These are phyloP conservation scores for Candida insectorum DNA, from an alignment of 805 yeast genomes.

Conservation along the genomic window DNA sequence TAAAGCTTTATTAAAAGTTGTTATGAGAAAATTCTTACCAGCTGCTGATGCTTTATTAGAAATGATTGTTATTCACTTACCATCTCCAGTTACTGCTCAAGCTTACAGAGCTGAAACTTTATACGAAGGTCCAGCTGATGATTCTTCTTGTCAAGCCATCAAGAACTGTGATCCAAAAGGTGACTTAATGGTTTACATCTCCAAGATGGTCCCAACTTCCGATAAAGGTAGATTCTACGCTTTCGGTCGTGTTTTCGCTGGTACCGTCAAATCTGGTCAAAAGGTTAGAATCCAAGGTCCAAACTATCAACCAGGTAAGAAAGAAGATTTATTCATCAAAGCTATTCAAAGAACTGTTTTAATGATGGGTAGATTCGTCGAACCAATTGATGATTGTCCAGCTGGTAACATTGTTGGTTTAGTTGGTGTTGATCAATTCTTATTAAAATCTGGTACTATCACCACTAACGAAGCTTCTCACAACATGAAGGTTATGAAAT, in stretches of 20 bases:
- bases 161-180: slow-evolving; percentile 98
- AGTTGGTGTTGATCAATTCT: slow-evolving; percentile 99
- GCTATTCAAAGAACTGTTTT: slow-evolving; percentile 98
- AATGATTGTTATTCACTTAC: slow-evolving; percentile 97
- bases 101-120: slow-evolving; percentile 97
- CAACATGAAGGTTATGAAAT: slow-evolving; percentile 99
- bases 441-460: slow-evolving; percentile 98
- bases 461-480: slow-evolving; percentile 96
- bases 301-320: slow-evolving; percentile 97
- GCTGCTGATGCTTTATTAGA: slow-evolving; percentile 99
- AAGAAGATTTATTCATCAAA: slow-evolving; percentile 95
- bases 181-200: slow-evolving; percentile 97
- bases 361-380: slow-evolving; percentile 99
- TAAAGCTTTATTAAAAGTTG: slow-evolving; percentile 96
- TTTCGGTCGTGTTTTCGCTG: slow-evolving; percentile 99
- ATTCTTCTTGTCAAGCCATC: slow-evolving; percentile 85
- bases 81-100: slow-evolving; percentile 99
- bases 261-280: slow-evolving; percentile 98
- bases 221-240: slow-evolving; percentile 99
- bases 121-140: slow-evolving; percentile 98
- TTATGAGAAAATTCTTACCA: slow-evolving; percentile 99
- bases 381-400: slow-evolving; percentile 98
- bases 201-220: slow-evolving; percentile 99
- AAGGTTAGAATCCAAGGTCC: slow-evolving; percentile 99
- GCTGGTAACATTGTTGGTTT: slow-evolving; percentile 99